Base-by-base conservation (phyloP, 495 filamentous ascomycete species). In the Penicillium arizonense region DNA sequence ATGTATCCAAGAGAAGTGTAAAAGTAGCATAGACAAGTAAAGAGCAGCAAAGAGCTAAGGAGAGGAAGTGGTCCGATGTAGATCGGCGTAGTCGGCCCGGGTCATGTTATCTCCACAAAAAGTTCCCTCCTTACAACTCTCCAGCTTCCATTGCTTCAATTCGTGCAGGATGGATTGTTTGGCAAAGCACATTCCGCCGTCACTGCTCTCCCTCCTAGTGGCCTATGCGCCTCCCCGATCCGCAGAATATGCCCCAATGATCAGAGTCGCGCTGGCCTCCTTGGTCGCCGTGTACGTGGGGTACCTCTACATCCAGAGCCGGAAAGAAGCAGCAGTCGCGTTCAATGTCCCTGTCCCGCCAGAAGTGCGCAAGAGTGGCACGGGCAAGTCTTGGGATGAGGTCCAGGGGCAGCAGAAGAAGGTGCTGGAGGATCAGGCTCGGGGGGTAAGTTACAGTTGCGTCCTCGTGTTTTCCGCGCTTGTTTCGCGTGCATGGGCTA, bases 301-400 rank as follows among this genome's bases (percentile, higher is more conserved):
- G 55, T 74, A 71, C 52, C 47, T 69, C 43, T 77, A 67, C 50
- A 20, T 71, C 40, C 57, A 59, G 7, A 42, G 64, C 48, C 53
- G 52, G 16, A 66, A 58, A 56, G 82, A 84, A 69, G 70, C 71
- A 18, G 75, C 80, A 2, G 77, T 87, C 20, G 47, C 73, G 3
- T 88, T 85, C 65, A 71, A 72, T 47, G 78, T 88, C 9, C 77
- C 80, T 2, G 35, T 85, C 16, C 87, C 87, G 5, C 62, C 77
- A 33, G 81, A 87, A 63, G 77, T 80, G 47, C 57, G 65, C 32
- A 63, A 78, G 7, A 75, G 72, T 28, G 83, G 81, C 70, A 69
- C 79, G 6, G 79, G 81, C 9, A 78, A 82, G 61, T 76, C 84
- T 5, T 82, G 95, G 54, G 82, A 88, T 13, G 66, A 85, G 33